phyloP scores from a whole-genome alignment of 2,329 filamentous ascomycete species.

The Xylaria sp. region DNA sequence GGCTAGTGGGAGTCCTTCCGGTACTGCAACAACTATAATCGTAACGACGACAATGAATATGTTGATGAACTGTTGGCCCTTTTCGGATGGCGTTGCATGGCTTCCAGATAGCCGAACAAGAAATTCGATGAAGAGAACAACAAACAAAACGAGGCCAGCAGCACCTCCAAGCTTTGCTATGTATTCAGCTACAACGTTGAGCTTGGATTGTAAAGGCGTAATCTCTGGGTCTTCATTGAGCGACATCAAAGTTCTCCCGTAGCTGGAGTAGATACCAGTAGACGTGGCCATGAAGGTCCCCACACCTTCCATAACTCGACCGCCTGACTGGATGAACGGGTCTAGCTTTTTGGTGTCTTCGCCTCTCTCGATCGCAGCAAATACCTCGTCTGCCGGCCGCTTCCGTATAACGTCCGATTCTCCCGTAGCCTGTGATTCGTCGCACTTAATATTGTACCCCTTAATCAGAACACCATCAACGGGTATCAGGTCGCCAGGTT shows the following conservation, averaged over 20 bases:
- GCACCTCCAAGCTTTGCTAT: conserved; percentile 82
- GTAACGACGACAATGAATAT: conserved; percentile 84
- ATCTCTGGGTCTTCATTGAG: conserved; percentile 79
- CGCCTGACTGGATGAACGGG: conserved; percentile 86
- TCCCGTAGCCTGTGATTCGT: conserved; percentile 82
- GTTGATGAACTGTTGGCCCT: conserved; percentile 81
- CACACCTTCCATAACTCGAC: conserved; percentile 80
- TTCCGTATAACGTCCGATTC: conserved; percentile 82
- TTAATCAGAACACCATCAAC: conserved; percentile 79
- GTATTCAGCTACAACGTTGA: conserved; percentile 79
- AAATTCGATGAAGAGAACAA: conserved; percentile 88
- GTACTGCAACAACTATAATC: conserved; percentile 83
- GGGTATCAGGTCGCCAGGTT: conserved; percentile 79
- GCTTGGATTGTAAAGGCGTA: conserved; percentile 80
- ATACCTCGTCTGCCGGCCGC: conserved; percentile 73
- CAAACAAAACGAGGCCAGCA: conserved; percentile 82
- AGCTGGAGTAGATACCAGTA: conserved; percentile 77
- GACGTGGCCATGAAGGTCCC: conserved; percentile 80
- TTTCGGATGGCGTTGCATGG: conserved; percentile 69
- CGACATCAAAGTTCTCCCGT: conserved; percentile 80
- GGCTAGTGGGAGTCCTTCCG: conserved; percentile 79
- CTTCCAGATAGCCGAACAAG: conserved; percentile 68
- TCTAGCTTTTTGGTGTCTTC: conserved; percentile 78
- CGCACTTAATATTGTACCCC: conserved; percentile 79
- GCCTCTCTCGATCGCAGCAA: conserved; percentile 73